Percentiles rank a stretch among this genome's conserved stretches.
phyloP scores from a whole-genome alignment of 805 yeast genomes.

The Suhomyces sp. region DNA sequence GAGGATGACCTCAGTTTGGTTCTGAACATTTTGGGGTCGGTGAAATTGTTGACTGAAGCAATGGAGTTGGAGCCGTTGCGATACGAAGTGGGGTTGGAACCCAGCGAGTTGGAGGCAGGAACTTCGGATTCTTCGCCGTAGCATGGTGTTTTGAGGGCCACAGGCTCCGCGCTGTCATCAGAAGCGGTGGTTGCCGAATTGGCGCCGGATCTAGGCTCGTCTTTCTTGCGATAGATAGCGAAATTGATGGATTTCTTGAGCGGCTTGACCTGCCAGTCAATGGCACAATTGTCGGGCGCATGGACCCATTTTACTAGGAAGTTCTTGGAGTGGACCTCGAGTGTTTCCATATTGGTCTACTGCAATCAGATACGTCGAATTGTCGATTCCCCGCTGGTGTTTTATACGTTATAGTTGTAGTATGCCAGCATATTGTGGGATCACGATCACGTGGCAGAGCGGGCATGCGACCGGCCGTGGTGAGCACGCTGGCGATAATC shows the following conservation, averaged over 20 bases:
- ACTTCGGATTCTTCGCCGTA: not conserved
- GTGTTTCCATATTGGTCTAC: constrained; percentile 65
- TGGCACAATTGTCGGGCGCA: constrained; percentile 60
- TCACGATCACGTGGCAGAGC: not conserved
- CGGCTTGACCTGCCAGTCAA: constrained; percentile 83
- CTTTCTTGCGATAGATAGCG: constrained; percentile 37
- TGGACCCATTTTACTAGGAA: constrained; percentile 90
- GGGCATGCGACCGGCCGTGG: not conserved
- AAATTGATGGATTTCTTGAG: constrained; percentile 44
- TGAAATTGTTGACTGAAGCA: constrained; percentile 32
- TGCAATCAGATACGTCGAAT: not conserved
- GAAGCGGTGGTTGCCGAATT: not conserved
- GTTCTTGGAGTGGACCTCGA: constrained; percentile 86
- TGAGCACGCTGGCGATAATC: not conserved
- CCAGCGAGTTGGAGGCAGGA: constrained; percentile 31
- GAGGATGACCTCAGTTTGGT: constrained; percentile 36
- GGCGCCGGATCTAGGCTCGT: constrained; percentile 8
- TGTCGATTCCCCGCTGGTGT: not conserved
- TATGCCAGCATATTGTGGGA: not conserved
- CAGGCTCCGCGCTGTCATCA: constrained; percentile 1
- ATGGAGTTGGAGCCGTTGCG: constrained; percentile 27
- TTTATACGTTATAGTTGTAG: not conserved
- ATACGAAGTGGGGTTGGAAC: constrained; percentile 23
- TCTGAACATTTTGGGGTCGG: constrained; percentile 29
- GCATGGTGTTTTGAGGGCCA: constrained; percentile 6